Base-by-base conservation (phyloP, 192 early-diverging fungal genomes). In the Lunasporangiospora selenospora region DNA sequence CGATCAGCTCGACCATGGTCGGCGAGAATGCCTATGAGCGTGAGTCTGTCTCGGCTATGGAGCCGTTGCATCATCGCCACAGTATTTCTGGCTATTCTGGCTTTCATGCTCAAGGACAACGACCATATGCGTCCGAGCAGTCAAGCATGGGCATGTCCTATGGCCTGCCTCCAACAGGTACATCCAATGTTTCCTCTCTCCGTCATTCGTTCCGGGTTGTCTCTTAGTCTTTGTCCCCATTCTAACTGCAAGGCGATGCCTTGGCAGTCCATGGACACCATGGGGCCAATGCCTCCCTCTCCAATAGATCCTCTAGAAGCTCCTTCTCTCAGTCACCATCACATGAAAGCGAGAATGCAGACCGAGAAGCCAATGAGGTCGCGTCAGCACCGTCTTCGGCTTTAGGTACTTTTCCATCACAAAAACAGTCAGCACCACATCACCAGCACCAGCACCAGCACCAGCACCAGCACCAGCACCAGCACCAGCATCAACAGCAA, bases 201-300 rank as follows among this genome's bases (percentile, higher is more conserved):
- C n/a, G n/a, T n/a, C n/a, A n/a, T n/a, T n/a, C n/a, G n/a, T n/a
- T n/a, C n/a, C n/a, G n/a, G n/a, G n/a, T n/a, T n/a, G n/a, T n/a
- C n/a, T n/a, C n/a, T n/a, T n/a, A n/a, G n/a, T n/a, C n/a, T n/a
- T n/a, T n/a, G n/a, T n/a, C n/a, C n/a, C n/a, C n/a, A n/a, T n/a
- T 62, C 49, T 52, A 64, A 46, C 52, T 29, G 18, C 38, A 13
- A 16, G 39, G 26, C 50, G 57, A 65, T 39, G 32, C 30, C 15
- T 44, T 57, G 46, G 30, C 29, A 65, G 63, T 40, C 53, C 53
- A 65, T 65, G 53, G 31, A 11, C 55, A 40, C 38, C 60, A 62
- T 62, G 60, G 49, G 30, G 37, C 53, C 42, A 41, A 49, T 49
- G 36, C 58, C 30, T 19, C 13, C 19, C 31, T 18, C 6, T 7